Evolutionary conservation across 139 green algal species (phyloP).

Genomic region (Pedinophyceae sp.): DNA sequence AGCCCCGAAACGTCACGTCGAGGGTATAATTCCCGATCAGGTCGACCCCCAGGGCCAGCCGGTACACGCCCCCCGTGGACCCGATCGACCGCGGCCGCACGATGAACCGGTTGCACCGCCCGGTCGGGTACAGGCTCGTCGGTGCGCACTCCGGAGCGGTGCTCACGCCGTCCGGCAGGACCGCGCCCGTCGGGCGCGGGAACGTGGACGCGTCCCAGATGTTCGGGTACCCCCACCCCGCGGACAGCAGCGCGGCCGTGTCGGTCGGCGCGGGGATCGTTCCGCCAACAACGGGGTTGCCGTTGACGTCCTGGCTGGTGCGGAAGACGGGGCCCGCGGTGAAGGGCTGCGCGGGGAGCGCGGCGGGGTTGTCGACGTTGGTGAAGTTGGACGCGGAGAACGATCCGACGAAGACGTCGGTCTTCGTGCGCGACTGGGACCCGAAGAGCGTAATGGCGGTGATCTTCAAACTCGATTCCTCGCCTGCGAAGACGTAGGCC

Average conservation of each 20-base stretch:
- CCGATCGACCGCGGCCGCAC: background rate
- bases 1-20: background rate
- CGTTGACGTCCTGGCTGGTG: background rate
- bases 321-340: conserved; percentile 2
- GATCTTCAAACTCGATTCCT: background rate
- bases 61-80: conserved; percentile 2
- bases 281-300: no score
- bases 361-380: background rate
- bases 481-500: background rate
- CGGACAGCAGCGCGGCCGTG: no score
- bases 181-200: no score
- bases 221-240: no score
- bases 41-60: background rate
- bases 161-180: no score
- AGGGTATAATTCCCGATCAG: background rate
- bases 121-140: background rate
- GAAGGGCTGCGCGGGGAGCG: background rate
- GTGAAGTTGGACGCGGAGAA: background rate
- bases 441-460: conserved; percentile 2
- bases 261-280: no score
- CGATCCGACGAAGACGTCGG: conserved; percentile 1
- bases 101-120: conserved; percentile 1
- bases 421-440: background rate
- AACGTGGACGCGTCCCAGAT: no score
- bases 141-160: background rate